Evolutionary conservation across 768 basidiomycete species (phyloP), one percentile per base, ranked within the genome.

Genomic region (Lentinula lateritia): DNA sequence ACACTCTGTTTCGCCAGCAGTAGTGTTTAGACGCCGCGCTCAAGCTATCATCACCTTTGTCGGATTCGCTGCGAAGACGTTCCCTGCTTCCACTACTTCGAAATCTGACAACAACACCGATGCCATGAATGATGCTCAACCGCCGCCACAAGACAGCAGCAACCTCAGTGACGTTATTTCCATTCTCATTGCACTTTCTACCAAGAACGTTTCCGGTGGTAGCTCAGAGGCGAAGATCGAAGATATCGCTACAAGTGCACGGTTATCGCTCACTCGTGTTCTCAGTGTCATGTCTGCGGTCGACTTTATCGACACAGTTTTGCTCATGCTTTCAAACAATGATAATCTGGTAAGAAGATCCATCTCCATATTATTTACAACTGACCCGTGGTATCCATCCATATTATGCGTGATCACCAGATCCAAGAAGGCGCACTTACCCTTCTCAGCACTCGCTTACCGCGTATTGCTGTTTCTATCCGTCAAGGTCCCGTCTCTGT

Each of bases 41-140:
- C 83, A 88, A 60, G 80, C 89, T 3, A 79, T 94, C 3, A 72
- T 94, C 16, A 69, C 82, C 3, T 90, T 92, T 66, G 79, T 85
- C 55, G 82, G 85, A 10, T 73, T 76, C 54, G 81, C 83, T 18
- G 66, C 88, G 58, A 79, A 80, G 61, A 61, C 73, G 50, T 64
- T 69, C 52, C 52, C 76, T 58, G 32, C 70, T 38, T 35, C 63
- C 16, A 38, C 23, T n/a, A 23, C 57, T 15, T 18, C 54, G 7
- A 55, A 10, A n/a, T 28, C 36, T 53, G 38, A 6, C 32, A 32
- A 43, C 3, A 28, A 28, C 15, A 36, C 52, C 1, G 53, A 48
- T 7, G 50, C 0, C 32, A 10, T 20, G 18, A 6, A 10, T 57
- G 57, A 48, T 34, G 39, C 62, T 23, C 56, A 42, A 36, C 16